phyloP scores from a whole-genome alignment of 2,329 filamentous ascomycete species.

The Pseudogymnoascus sp. region DNA sequence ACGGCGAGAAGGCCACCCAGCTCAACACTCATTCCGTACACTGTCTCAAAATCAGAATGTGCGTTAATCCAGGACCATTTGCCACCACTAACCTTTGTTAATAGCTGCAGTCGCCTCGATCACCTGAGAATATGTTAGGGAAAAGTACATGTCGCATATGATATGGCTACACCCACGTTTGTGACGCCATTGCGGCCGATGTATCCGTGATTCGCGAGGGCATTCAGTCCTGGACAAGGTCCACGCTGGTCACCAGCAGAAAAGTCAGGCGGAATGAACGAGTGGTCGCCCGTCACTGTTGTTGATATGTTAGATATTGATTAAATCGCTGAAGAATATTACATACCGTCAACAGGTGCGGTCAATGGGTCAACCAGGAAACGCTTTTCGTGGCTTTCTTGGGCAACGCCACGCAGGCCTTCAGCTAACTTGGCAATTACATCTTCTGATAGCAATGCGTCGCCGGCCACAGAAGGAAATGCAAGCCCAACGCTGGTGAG shows the following conservation, averaged over 20 bases:
- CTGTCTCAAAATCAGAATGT: slow-evolving; percentile 23
- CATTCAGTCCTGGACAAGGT: slow-evolving; percentile 36
- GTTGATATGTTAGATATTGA: slow-evolving; percentile 2
- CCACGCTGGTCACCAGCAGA: slow-evolving; percentile 32
- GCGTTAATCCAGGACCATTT: background rate
- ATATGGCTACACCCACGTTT: slow-evolving; percentile 16
- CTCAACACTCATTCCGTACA: slow-evolving; percentile 40
- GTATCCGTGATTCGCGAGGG: slow-evolving; percentile 37
- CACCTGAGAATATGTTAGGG: slow-evolving; percentile 4
- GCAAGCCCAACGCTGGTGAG: background rate
- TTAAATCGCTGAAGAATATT: background rate
- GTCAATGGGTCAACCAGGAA: slow-evolving; percentile 13
- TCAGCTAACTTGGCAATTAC: background rate
- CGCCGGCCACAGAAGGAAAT: background rate
- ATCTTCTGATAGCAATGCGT: background rate
- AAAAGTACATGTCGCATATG: slow-evolving; percentile 14
- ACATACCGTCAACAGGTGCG: slow-evolving; percentile 13
- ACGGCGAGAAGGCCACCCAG: slow-evolving; percentile 34
- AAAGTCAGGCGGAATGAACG: slow-evolving; percentile 30
- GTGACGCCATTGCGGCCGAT: slow-evolving; percentile 35
- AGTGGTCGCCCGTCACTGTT: slow-evolving; percentile 30
- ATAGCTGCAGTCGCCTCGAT: slow-evolving; percentile 29
- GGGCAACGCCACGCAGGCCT: background rate
- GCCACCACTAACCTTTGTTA: slow-evolving; percentile 26
- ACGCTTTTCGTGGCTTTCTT: slow-evolving; percentile 6